These are phyloP conservation scores for Chiua sp. DNA, from an alignment of 1,284 basidiomycete species.

Conservation along the genomic window DNA sequence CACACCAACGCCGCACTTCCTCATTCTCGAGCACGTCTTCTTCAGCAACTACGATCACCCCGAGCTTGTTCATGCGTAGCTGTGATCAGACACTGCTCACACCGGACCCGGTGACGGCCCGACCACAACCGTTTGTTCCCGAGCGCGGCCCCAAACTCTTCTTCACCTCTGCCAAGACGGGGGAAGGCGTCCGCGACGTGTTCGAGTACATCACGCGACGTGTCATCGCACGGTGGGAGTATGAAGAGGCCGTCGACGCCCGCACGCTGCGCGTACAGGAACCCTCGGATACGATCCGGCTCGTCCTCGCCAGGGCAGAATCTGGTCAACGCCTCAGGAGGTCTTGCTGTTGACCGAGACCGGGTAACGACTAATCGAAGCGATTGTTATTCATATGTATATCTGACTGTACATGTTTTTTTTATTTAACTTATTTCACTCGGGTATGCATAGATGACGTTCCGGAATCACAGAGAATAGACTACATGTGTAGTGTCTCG, in stretches of 20 bases:
- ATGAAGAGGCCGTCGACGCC: constrained; percentile 53
- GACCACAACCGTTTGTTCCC: constrained; percentile 37
- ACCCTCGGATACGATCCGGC: constrained; percentile 27
- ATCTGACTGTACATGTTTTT: neutral
- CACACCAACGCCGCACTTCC: constrained; percentile 42
- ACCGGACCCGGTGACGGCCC: constrained; percentile 5
- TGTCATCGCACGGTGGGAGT: constrained; percentile 64
- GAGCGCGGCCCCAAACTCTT: constrained; percentile 66
- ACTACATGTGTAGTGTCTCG: too few species aligned
- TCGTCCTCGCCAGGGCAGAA: constrained; percentile 22
- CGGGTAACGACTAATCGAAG: too few species aligned
- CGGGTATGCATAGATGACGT: too few species aligned
- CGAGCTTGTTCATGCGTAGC: constrained; percentile 56
- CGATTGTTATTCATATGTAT: constrained; percentile 7
- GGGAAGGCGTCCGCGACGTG: constrained; percentile 67
- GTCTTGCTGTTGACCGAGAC: constrained; percentile 23
- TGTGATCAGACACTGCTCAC: constrained; percentile 31
- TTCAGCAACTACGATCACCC: constrained; percentile 64
- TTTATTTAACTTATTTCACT: neutral
- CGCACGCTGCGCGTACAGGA: constrained; percentile 28
- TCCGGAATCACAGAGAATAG: too few species aligned
- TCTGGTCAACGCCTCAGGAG: constrained; percentile 10
- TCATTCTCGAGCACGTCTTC: constrained; percentile 54
- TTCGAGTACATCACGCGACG: constrained; percentile 72
- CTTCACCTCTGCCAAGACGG: constrained; percentile 77